A percentile compares a stretch with the other conserved stretches of the same genome.
phyloP scores from a whole-genome alignment of 2,329 filamentous ascomycete genomes.

The Tolypocladium endophyticum region DNA sequence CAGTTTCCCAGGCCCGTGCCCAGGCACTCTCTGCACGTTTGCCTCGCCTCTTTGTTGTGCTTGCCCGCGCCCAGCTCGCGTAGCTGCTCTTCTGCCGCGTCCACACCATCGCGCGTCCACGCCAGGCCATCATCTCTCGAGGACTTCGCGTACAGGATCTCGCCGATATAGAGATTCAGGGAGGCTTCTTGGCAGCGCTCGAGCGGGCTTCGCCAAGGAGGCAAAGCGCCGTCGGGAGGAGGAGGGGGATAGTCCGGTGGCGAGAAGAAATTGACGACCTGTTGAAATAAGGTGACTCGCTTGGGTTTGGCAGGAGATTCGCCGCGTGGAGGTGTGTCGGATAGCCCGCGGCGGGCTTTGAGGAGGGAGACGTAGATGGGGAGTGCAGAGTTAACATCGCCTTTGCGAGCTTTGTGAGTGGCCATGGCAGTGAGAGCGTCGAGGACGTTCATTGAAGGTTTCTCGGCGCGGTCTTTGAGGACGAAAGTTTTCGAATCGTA shows the following conservation, averaged over 20 bases:
- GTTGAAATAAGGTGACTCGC: conserved; percentile 8
- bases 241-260: conserved; percentile 59
- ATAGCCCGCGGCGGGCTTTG: conserved; percentile 59
- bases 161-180: conserved; percentile 82
- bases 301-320: conserved; percentile 2
- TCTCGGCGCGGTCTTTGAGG: conserved; percentile 46
- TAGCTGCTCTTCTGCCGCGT: conserved; percentile 62
- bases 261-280: conserved; percentile 13
- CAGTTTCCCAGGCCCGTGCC: conserved; percentile 70
- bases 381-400: conserved; percentile 58
- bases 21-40: conserved; percentile 68
- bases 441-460: conserved; percentile 64
- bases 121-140: conserved; percentile 60
- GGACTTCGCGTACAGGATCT: conserved; percentile 68
- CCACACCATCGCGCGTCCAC: conserved; percentile 85
- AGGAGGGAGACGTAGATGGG: conserved; percentile 81
- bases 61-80: conserved; percentile 26
- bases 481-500: conserved; percentile 54
- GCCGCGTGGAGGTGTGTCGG: conserved; percentile 19
- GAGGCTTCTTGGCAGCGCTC: conserved; percentile 77
- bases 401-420: conserved; percentile 62
- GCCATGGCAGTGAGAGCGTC: conserved; percentile 67
- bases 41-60: conserved; percentile 20
- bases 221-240: conserved; percentile 57
- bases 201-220: conserved; percentile 51